Conservation (phyloP, 2,329 filamentous ascomycete species). For the Ceratocystis destructans region DNA sequence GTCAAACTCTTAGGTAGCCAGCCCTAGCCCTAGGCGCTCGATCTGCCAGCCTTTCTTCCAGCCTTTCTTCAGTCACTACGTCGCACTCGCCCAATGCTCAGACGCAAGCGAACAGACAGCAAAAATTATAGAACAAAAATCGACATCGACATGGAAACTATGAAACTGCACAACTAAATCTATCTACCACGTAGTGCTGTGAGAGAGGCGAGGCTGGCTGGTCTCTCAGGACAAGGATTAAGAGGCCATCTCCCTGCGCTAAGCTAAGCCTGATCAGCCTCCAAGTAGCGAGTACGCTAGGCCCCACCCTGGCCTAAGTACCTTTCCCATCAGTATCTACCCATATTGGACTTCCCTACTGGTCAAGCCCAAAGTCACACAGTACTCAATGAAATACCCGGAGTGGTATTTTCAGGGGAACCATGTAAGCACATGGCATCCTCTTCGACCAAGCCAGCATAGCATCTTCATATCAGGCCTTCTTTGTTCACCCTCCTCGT, state of each 20-base stretch:
- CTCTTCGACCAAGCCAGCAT: not conserved
- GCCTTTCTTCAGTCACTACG: not conserved
- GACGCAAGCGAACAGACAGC: not conserved
- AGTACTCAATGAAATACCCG: not conserved
- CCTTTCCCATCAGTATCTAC: not conserved
- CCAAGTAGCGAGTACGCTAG: not conserved
- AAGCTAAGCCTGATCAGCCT: not conserved
- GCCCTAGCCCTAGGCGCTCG: too few relatives aligned
- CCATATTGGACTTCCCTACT: not conserved
- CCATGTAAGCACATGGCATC: slow-evolving; percentile 3
- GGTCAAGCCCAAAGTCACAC: not conserved
- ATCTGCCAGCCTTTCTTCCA: too few relatives aligned
- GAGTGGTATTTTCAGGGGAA: slow-evolving; percentile 14
- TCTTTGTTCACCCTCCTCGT: not conserved
- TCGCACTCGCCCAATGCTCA: not conserved
- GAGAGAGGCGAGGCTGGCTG: not conserved
- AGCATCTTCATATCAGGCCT: not conserved
- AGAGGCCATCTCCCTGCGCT: not conserved
- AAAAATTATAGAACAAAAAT: not conserved
- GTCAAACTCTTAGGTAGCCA: not conserved
- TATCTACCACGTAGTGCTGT: too few relatives aligned
- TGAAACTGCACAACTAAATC: too few relatives aligned
- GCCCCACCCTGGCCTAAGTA: not conserved
- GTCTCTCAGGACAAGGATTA: not conserved
- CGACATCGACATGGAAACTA: too few relatives aligned